Percentiles rank a stretch among this genome's conserved stretches.
Evolutionary conservation across 306 rosid species (phyloP).

Genomic region (Quercus bicolor): DNA sequence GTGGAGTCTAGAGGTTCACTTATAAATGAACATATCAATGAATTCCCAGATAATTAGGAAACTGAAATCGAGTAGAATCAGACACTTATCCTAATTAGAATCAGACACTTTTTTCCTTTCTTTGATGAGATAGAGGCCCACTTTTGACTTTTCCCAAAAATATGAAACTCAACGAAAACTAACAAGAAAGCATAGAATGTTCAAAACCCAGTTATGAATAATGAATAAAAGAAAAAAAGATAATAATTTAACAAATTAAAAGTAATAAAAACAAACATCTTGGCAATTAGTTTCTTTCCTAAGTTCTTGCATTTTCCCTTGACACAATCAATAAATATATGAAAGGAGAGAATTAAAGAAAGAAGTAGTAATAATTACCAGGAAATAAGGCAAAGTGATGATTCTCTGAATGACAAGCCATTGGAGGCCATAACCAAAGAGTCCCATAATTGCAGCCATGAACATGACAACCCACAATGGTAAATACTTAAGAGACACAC

Average conservation of each 20-base stretch:
- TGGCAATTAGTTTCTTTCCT: not conserved
- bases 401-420: constrained; percentile 50
- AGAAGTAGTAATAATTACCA: constrained; percentile 34
- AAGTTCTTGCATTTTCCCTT: not conserved
- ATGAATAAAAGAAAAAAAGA: too few species aligned
- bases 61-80: too few species aligned
- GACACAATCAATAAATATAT: not conserved
- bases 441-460: constrained; percentile 45
- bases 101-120: too few species aligned
- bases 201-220: too few species aligned
- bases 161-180: too few species aligned
- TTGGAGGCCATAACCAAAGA: constrained; percentile 64
- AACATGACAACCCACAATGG: constrained; percentile 59
- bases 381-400: constrained; percentile 49
- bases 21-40: not conserved
- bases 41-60: not conserved
- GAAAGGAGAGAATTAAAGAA: not conserved
- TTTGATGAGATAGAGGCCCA: too few species aligned
- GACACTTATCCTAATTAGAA: too few species aligned
- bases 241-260: not conserved
- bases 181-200: too few species aligned
- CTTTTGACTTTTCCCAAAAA: too few species aligned
- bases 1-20: constrained; percentile 28
- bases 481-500: constrained; percentile 41
- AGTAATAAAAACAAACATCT: not conserved